Evolutionary conservation across 1,284 basidiomycete species (phyloP), one percentile per base, ranked within the genome.

Genomic region (Leccinum pachyderme): DNA sequence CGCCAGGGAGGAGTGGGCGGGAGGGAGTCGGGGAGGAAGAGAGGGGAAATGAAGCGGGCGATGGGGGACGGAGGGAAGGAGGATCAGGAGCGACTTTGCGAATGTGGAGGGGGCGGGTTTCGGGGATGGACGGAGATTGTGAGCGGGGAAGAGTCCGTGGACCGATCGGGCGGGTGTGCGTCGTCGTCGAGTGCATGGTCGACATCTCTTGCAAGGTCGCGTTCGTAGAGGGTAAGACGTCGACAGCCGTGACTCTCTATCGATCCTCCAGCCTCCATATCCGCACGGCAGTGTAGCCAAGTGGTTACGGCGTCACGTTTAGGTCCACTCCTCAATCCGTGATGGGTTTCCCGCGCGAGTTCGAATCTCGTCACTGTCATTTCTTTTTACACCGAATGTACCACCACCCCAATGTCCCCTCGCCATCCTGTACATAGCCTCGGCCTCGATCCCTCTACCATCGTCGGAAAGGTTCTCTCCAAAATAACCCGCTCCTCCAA

Each of bases 301-400:
- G 78, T 80, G 78, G 78, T 80, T 80, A 80, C 77, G 79, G 78
- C 79, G 78, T 80, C 77, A 79, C 77, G 78, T 80, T 80, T 80
- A 80, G 78, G 78, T 72, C 59, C 46, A 44, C 47, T 50, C 55
- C 67, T 27, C 61, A 72, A 72, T 72, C 78, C 78, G 79, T 79
- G 77, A 80, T 80, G 79, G 79, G 78, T 77, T 76, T 77, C 68
- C 79, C 79, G 76, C 78, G 78, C 79, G 78, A 81, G 78, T 80
- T 80, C 78, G 78, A 80, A 81, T 81, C 78, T 81, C 78, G 79
- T 81, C 79, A 80, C 77, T 79, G 77, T 79, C 77, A 79, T 46
- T 24, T 59, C 51, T 71, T 66, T 64, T 59, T 55, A 39, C 13
- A 9, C 1, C 18, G 1, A 25, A 27, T 49, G 57, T 64, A 56